Percentiles rank a stretch among this genome's conserved stretches.
phyloP scores from a whole-genome alignment of 495 filamentous ascomycete genomes.

The Monascus purpureus region DNA sequence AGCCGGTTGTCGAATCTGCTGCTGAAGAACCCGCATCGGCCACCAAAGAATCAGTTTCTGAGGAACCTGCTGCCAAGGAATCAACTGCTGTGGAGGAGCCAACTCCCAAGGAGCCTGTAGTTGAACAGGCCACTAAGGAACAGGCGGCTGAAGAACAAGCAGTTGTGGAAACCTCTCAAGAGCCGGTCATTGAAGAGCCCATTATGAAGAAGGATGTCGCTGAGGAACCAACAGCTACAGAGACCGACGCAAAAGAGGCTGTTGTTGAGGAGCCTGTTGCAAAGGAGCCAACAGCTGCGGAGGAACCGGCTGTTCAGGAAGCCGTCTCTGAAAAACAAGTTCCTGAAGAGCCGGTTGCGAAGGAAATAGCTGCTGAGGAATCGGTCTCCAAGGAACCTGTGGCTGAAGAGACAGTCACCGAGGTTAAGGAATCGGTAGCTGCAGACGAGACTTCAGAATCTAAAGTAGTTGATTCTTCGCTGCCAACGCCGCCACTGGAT shows the following conservation, averaged over 20 bases:
- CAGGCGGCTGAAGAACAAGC: constrained; percentile 1
- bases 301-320: not conserved
- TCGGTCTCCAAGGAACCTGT: not conserved
- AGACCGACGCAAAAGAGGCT: constrained; percentile 1
- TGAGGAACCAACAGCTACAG: constrained; percentile 4
- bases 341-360: constrained; percentile 1
- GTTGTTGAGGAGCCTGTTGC: constrained; percentile 1
- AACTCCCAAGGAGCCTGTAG: constrained; percentile 1
- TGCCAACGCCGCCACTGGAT: too few species aligned
- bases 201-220: too few species aligned
- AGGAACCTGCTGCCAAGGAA: constrained; percentile 3
- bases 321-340: not conserved
- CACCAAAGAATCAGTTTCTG: constrained; percentile 3
- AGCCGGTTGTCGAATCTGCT: not conserved
- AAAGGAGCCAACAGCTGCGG: constrained; percentile 1
- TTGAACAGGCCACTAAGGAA: constrained; percentile 3
- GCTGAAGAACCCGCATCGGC: constrained; percentile 3
- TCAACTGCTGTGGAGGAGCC: constrained; percentile 1
- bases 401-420: not conserved
- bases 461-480: not conserved
- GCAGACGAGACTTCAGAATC: constrained; percentile 2
- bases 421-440: constrained; percentile 1
- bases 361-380: constrained; percentile 1
- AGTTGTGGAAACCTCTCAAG: not conserved
- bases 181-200: not conserved